phyloP scores from a whole-genome alignment of 805 yeast species.

The Grigorovia transvaalensis region DNA sequence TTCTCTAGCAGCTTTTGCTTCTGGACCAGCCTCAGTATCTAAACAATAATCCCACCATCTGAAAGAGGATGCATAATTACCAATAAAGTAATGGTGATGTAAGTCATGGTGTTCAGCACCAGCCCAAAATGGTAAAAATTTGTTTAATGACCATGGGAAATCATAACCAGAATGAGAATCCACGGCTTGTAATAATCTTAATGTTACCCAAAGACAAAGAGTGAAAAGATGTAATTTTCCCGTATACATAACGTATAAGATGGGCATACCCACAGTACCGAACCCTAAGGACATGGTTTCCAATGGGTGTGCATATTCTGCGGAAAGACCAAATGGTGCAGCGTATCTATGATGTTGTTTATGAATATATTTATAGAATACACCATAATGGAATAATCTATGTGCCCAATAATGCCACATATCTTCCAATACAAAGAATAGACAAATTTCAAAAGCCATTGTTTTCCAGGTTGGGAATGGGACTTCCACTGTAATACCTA shows the following conservation, averaged over 20 bases:
- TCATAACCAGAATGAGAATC: constrained; percentile 98
- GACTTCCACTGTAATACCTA: constrained; percentile 68
- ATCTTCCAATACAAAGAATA: constrained; percentile 83
- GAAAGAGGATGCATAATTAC: constrained; percentile 89
- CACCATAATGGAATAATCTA: constrained; percentile 78
- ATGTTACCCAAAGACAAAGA: constrained; percentile 76
- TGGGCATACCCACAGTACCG: constrained; percentile 95
- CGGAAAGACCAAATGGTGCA: constrained; percentile 94
- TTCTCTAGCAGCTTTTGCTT: constrained; percentile 69
- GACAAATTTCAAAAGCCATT: constrained; percentile 53
- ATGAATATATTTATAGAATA: constrained; percentile 85
- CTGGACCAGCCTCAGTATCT: constrained; percentile 84
- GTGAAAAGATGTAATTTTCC: constrained; percentile 79
- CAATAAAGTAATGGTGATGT: constrained; percentile 93
- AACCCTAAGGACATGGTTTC: constrained; percentile 86
- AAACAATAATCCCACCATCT: constrained; percentile 90
- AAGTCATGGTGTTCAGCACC: constrained; percentile 98
- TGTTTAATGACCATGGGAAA: constrained; percentile 92
- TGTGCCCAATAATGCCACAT: constrained; percentile 97
- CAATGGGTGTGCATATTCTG: constrained; percentile 95
- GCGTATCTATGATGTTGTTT: constrained; percentile 97
- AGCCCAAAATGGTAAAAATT: constrained; percentile 92
- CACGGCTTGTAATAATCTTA: constrained; percentile 90
- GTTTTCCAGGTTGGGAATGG: constrained; percentile 70
- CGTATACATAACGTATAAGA: constrained; percentile 67